Evolutionary conservation across 176 grass and related monocot genomes (phyloP), one percentile per base, ranked within the genome.

Genomic region (Phragmites australis): DNA sequence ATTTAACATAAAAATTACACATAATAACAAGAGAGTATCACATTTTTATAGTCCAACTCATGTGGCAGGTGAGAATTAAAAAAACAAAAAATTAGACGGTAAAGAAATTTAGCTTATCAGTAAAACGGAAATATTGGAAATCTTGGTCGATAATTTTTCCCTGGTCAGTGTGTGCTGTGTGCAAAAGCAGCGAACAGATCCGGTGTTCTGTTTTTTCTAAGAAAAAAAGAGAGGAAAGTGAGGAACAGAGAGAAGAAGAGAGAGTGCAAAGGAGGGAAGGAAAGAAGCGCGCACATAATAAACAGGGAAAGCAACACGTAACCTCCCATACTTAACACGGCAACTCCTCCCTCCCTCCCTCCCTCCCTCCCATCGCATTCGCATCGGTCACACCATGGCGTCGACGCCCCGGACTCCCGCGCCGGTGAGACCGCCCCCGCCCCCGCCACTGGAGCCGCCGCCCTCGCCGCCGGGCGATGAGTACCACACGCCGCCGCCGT

Each of bases 401-500:
- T 78, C 81, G 11, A 53, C 75, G 18, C 80, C 74, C 15, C 80
- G 75, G 17, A 75, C 72, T 32, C 83, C 57, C 65, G 48, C 88
- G 72, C 88, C 88, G 23, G 78, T 55, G 14, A 50, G 88, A 57
- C 66, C 83, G 23, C 78, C 88, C 31, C 83, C 88, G 19, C 43
- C 74, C 11, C 52, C 84, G 50, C 68, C 74, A 23, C 46, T 12
- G 62, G 55, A 69, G n/a, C 63, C 72, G 48, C 37, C 67, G 40
- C 68, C 75, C 23, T 71, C 88, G 6, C 88, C 56, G 57, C 42
- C 88, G 13, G 74, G 70, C 12, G 85, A 81, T 19, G 85, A 81
- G 18, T 83, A 64, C 75, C 85, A 80, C 71, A 87, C 81, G 64
- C 89, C 85, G 15, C 18, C 85, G 42, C 85, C 65, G 21, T 86